These are phyloP conservation scores for Camelina laxa DNA, from an alignment of 345 rosid species.

Conservation along the genomic window DNA sequence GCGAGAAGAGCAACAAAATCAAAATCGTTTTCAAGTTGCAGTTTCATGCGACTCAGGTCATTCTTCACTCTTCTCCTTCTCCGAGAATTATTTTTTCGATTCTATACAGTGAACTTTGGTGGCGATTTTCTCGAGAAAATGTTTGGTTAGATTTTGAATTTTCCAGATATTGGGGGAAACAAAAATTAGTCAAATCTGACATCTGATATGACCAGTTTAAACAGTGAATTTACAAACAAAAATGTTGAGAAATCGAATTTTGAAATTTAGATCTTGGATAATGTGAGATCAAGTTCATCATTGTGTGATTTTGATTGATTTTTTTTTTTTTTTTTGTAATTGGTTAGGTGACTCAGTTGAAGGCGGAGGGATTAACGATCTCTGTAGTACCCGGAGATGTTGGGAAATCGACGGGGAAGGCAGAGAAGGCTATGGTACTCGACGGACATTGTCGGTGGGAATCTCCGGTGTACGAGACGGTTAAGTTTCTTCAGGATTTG, in stretches of 20 bases:
- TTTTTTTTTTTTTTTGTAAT: background rate
- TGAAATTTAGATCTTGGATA: slow-evolving; percentile 14
- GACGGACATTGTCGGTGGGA: slow-evolving; percentile 85
- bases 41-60: slow-evolving; percentile 95
- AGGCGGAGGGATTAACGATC: slow-evolving; percentile 70
- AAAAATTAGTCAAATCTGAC: slow-evolving; percentile 30
- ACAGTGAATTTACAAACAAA: slow-evolving; percentile 8
- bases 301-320: background rate
- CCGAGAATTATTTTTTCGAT: background rate
- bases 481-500: slow-evolving; percentile 64
- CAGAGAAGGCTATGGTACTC: slow-evolving; percentile 63
- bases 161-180: background rate
- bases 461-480: slow-evolving; percentile 70
- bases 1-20: slow-evolving; percentile 75
- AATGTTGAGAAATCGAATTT: slow-evolving; percentile 5
- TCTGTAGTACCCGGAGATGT: slow-evolving; percentile 85
- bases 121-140: slow-evolving; percentile 6
- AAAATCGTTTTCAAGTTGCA: slow-evolving; percentile 78
- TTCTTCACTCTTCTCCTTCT: background rate
- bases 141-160: slow-evolving; percentile 16
- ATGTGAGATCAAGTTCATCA: background rate
- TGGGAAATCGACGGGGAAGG: slow-evolving; percentile 67
- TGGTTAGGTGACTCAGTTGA: slow-evolving; percentile 71
- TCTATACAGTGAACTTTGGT: background rate
- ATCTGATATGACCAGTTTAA: slow-evolving; percentile 26